Evolutionary conservation across 495 filamentous ascomycete species (phyloP).

Genomic region (Talaromyces stipitatus): DNA sequence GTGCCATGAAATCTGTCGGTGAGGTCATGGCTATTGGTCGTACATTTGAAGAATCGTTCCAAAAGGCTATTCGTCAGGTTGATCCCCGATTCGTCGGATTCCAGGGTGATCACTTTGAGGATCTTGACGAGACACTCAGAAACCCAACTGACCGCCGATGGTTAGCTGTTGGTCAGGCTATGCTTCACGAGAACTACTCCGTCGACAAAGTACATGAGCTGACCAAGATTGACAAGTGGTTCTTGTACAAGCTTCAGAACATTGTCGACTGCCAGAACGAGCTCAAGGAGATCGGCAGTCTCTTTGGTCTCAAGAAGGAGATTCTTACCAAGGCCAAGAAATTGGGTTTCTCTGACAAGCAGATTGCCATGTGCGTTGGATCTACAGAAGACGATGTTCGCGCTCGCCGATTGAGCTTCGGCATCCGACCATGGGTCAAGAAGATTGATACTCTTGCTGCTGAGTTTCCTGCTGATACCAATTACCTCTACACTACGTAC

Average conservation of each 20-base stretch:
- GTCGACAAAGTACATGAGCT: constrained; percentile 86
- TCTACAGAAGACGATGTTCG: constrained; percentile 86
- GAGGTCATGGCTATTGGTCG: constrained; percentile 99
- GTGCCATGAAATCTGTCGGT: constrained; percentile 96
- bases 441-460: constrained; percentile 96
- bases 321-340: constrained; percentile 87
- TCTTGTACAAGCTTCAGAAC: constrained; percentile 95
- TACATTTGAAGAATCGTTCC: constrained; percentile 98
- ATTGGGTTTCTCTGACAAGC: constrained; percentile 92
- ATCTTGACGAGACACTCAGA: constrained; percentile 79
- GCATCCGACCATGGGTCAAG: constrained; percentile 86
- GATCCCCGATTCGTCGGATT: constrained; percentile 88
- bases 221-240: constrained; percentile 99
- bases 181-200: constrained; percentile 93
- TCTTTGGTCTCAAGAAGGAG: constrained; percentile 81
- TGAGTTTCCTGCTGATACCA: constrained; percentile 95
- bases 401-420: constrained; percentile 74
- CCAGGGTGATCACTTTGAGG: constrained; percentile 89
- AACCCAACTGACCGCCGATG: constrained; percentile 94
- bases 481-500: constrained; percentile 98
- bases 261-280: constrained; percentile 84
- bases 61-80: constrained; percentile 95
- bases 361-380: constrained; percentile 82
- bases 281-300: constrained; percentile 78
- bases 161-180: constrained; percentile 95